Evolutionary conservation across 2,329 filamentous ascomycete genomes (phyloP).

Genomic region (Ilyonectria robusta): DNA sequence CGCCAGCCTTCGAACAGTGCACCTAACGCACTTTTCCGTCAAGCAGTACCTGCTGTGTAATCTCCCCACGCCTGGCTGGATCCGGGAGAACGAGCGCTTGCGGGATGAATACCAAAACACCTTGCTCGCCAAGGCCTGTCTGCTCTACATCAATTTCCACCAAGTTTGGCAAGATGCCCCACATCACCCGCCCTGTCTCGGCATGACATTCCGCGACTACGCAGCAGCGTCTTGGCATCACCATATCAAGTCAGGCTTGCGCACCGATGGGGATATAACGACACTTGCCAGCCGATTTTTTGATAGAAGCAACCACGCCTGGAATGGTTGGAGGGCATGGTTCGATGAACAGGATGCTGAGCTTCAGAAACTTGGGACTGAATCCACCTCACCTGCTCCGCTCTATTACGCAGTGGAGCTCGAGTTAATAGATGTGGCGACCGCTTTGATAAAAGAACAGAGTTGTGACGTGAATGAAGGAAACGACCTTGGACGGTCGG

Average conservation of each 20-base stretch:
- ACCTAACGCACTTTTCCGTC: too few species aligned
- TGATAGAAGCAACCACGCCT: not conserved
- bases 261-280: not conserved
- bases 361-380: not conserved
- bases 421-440: too few species aligned
- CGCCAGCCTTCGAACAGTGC: too few species aligned
- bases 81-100: too few species aligned
- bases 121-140: not conserved
- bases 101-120: not conserved
- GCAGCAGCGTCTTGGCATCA: conserved; percentile 7
- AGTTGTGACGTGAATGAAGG: too few species aligned
- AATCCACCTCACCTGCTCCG: not conserved
- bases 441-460: too few species aligned
- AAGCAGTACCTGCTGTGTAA: too few species aligned
- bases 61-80: too few species aligned
- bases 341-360: not conserved
- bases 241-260: conserved; percentile 5
- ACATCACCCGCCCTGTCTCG: conserved; percentile 1
- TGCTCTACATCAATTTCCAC: not conserved
- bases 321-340: not conserved
- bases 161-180: conserved; percentile 1
- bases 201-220: conserved; percentile 3
- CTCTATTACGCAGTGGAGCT: not conserved
- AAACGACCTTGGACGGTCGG: too few species aligned
- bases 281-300: not conserved